phyloP scores from a whole-genome alignment of 176 grass and related monocot genomes.

The Luzula sylvatica region DNA sequence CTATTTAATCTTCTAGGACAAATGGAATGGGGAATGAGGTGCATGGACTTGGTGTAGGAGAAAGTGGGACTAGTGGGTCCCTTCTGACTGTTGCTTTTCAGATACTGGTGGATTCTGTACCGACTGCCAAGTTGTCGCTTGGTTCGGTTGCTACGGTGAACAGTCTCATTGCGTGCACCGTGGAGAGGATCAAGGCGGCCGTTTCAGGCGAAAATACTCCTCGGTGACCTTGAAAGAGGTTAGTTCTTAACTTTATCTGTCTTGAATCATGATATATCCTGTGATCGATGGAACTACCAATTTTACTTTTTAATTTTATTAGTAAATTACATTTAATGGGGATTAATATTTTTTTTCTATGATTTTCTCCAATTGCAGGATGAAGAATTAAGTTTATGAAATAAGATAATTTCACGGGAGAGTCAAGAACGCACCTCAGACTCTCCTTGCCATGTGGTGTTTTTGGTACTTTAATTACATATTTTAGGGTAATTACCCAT shows the following conservation, averaged over 20 bases:
- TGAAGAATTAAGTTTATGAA: conserved; percentile 26
- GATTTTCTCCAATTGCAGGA: conserved; percentile 17
- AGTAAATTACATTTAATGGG: background rate
- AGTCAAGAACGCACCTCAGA: conserved; percentile 99
- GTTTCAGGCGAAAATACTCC: conserved; percentile 25
- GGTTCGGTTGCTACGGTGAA: conserved; percentile 85
- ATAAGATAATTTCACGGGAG: conserved; percentile 31
- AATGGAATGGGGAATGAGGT: conserved; percentile 4
- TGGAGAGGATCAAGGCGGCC: conserved; percentile 76
- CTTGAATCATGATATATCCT: background rate
- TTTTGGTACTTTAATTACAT: conserved; percentile 14
- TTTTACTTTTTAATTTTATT: background rate
- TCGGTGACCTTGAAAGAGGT: conserved; percentile 20
- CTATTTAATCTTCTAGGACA: too few species aligned
- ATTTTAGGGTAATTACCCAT: conserved; percentile 12
- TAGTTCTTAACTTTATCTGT: background rate
- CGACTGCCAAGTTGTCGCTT: conserved; percentile 73
- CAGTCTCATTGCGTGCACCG: conserved; percentile 72
- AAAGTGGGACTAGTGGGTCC: conserved; percentile 31
- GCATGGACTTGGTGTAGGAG: conserved; percentile 15
- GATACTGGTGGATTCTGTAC: conserved; percentile 70
- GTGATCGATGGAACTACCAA: too few species aligned
- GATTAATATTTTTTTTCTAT: background rate
- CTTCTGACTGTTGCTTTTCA: conserved; percentile 84
- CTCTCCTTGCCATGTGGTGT: conserved; percentile 63